Evolutionary conservation across 306 rosid genomes (phyloP).

Genomic region (Corylus heterophylla): DNA sequence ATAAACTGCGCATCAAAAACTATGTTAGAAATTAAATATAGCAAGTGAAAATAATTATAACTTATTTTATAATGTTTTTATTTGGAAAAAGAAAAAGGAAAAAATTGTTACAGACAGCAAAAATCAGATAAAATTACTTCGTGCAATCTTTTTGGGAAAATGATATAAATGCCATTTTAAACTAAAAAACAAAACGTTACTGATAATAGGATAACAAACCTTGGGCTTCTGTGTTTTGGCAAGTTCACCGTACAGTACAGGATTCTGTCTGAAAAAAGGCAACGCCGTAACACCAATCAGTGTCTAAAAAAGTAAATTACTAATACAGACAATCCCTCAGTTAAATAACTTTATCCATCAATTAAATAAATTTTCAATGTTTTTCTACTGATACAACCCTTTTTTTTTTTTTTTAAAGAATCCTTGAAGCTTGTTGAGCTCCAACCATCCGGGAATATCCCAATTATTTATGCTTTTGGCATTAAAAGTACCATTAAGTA

Average conservation of each 20-base stretch:
- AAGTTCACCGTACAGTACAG: conserved; percentile 59
- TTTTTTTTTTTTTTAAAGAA: not conserved
- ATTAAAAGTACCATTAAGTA: not conserved
- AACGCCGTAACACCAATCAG: conserved; percentile 2
- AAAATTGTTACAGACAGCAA: no score
- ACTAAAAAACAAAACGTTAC: not conserved
- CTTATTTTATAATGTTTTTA: no score
- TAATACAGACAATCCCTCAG: not conserved
- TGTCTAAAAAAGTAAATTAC: not conserved
- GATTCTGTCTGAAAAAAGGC: conserved; percentile 61
- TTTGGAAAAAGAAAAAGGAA: no score
- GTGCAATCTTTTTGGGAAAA: not conserved
- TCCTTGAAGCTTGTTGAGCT: not conserved
- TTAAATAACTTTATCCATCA: not conserved
- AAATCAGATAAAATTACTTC: no score
- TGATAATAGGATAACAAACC: conserved; percentile 38
- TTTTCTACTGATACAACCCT: not conserved
- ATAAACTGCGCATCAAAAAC: conserved; percentile 57
- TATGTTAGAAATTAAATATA: no score
- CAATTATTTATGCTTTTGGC: not conserved
- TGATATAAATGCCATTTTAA: not conserved
- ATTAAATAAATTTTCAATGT: not conserved
- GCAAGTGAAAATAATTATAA: no score
- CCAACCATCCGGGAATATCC: not conserved
- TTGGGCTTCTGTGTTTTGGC: conserved; percentile 91